Percentiles rank a stretch among this genome's conserved stretches.
Conservation (phyloP, 208 protist species). For the Acanthamoeba comandoni region DNA sequence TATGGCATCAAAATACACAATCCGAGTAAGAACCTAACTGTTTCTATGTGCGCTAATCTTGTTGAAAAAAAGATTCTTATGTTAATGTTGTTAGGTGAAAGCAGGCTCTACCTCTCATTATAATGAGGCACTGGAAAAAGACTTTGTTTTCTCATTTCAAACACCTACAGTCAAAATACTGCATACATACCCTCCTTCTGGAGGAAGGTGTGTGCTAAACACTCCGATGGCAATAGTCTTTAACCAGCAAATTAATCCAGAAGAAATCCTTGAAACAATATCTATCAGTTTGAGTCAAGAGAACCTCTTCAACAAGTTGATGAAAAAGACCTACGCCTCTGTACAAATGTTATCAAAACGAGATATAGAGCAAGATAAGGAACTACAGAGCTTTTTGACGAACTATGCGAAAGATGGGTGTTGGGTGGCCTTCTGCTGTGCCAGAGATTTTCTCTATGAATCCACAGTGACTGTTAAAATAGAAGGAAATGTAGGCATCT, state of each 20-base stretch:
- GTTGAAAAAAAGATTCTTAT: not conserved
- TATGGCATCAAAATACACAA: conserved; percentile 42
- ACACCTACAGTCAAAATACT: conserved; percentile 49
- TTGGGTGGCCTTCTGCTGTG: conserved; percentile 55
- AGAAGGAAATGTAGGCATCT: conserved; percentile 35
- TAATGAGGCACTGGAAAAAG: conserved; percentile 30
- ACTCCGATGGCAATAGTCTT: conserved; percentile 71
- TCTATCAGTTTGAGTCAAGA: conserved; percentile 54
- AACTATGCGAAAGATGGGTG: not conserved
- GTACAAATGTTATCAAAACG: conserved; percentile 28
- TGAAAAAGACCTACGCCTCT: conserved; percentile 54
- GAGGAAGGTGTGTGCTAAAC: not conserved
- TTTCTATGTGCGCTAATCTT: not conserved
- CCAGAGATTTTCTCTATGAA: conserved; percentile 32
- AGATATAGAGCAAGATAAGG: conserved; percentile 29
- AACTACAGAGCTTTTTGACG: conserved; percentile 35
- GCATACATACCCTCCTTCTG: conserved; percentile 3
- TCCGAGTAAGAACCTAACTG: conserved; percentile 55
- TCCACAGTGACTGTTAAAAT: conserved; percentile 62
- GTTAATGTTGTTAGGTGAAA: conserved; percentile 6
- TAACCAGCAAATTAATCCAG: conserved; percentile 61
- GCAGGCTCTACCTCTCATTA: not conserved
- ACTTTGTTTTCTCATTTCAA: conserved; percentile 30
- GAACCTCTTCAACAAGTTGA: conserved; percentile 63
- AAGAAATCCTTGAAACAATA: conserved; percentile 14